Evolutionary conservation across 169 alveolate species (phyloP).

Genomic region (Babesia caballi): DNA sequence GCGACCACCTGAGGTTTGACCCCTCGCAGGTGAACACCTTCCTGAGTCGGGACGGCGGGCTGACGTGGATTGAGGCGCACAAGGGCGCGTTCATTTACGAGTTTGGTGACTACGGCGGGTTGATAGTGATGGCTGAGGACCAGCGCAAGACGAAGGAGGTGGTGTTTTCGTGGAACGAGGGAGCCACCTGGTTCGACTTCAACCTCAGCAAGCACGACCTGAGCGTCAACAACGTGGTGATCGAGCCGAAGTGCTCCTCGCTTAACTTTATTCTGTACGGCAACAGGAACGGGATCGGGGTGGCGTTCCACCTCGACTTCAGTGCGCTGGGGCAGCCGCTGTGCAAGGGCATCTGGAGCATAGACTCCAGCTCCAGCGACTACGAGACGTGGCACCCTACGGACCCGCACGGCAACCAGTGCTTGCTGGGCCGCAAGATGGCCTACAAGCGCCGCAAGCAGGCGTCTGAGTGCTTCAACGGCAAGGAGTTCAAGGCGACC

Average conservation of each 20-base stretch:
- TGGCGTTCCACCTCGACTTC: slow-evolving; percentile 92
- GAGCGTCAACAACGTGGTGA: slow-evolving; percentile 90
- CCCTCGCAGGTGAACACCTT: slow-evolving; percentile 90
- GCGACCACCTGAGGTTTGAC: slow-evolving; percentile 82
- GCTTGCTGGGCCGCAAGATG: slow-evolving; percentile 90
- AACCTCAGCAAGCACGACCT: slow-evolving; percentile 84
- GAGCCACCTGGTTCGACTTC: slow-evolving; percentile 94
- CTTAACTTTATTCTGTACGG: slow-evolving; percentile 94
- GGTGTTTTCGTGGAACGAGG: slow-evolving; percentile 93
- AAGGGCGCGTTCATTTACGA: slow-evolving; percentile 97
- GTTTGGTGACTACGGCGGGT: slow-evolving; percentile 98
- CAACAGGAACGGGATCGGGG: slow-evolving; percentile 86
- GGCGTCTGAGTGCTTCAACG: slow-evolving; percentile 95
- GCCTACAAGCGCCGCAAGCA: slow-evolving; percentile 92
- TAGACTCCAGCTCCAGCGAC: slow-evolving; percentile 92
- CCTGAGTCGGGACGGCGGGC: slow-evolving; percentile 97
- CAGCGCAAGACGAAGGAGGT: slow-evolving; percentile 82
- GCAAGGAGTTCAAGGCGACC: slow-evolving; percentile 91
- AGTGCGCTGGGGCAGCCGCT: slow-evolving; percentile 90
- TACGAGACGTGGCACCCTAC: slow-evolving; percentile 94
- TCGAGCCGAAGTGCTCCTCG: slow-evolving; percentile 94
- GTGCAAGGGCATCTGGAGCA: slow-evolving; percentile 92
- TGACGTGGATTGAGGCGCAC: slow-evolving; percentile 95
- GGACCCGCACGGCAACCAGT: slow-evolving; percentile 79
- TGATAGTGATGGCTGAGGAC: slow-evolving; percentile 95